A percentile compares a stretch with the other conserved stretches of the same genome.
phyloP scores from a whole-genome alignment of 805 yeast species.

The Saturnispora serradocipensis region DNA sequence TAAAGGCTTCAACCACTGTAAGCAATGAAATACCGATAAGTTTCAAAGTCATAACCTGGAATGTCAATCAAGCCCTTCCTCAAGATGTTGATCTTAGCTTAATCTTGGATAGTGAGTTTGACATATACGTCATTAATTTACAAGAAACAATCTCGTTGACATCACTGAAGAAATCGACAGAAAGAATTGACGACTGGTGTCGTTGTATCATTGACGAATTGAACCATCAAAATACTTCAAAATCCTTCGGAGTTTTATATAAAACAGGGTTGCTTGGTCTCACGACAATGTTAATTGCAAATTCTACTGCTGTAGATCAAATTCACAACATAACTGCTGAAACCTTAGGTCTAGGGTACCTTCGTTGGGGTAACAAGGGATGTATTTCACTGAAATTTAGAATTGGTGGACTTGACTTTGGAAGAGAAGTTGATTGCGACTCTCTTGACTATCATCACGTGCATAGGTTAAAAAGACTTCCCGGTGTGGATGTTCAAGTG shows the following conservation, averaged over 20 bases:
- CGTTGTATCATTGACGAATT: slow-evolving; percentile 18
- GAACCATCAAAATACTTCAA: slow-evolving; percentile 12
- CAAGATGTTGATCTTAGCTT: slow-evolving; percentile 2
- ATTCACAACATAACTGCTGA: slow-evolving; percentile 31
- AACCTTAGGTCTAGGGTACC: slow-evolving; percentile 38
- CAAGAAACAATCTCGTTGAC: slow-evolving; percentile 44
- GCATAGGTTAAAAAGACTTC: slow-evolving; percentile 9
- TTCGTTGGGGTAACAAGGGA: slow-evolving; percentile 59
- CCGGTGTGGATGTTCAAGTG: slow-evolving; percentile 28
- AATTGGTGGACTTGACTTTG: slow-evolving; percentile 25
- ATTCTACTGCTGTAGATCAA: slow-evolving; percentile 23
- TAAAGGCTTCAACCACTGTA: slow-evolving; percentile 9
- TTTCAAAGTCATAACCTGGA: slow-evolving; percentile 29
- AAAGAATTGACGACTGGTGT: slow-evolving; percentile 29
- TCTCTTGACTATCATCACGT: neutral
- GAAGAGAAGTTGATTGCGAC: neutral
- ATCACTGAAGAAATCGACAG: slow-evolving; percentile 31
- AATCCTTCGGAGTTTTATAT: slow-evolving; percentile 29
- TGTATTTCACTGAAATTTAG: slow-evolving; percentile 39
- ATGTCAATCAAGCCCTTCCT: slow-evolving; percentile 24
- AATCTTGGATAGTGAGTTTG: slow-evolving; percentile 11
- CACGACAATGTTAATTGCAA: slow-evolving; percentile 37
- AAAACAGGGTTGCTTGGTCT: slow-evolving; percentile 45
- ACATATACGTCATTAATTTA: slow-evolving; percentile 35
- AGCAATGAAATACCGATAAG: neutral